Base-by-base conservation (phyloP, 2,329 filamentous ascomycete species). In the Pseudopithomyces chartarum region DNA sequence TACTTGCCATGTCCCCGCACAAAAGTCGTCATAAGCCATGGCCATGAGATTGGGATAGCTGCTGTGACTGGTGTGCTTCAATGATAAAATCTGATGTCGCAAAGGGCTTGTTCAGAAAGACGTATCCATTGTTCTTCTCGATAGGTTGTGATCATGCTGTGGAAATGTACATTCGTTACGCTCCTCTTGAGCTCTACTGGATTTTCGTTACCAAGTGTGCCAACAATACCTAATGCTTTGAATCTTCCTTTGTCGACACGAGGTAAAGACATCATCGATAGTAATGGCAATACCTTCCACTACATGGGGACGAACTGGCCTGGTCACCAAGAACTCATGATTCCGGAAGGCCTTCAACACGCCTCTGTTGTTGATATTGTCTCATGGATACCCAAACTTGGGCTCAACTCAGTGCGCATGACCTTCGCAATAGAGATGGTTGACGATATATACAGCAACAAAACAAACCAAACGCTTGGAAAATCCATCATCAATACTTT, bases 361-460 rank as follows among this genome's bases (percentile, higher is more conserved):
- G 81, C 82, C 34, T 87, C 85, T 0, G 78, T 88, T 46, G 74
- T 78, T 36, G 74, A 71, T 7, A 82, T 88, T 34, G 81, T 87
- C 0, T 71, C 79, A 3, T 82, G 82, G 71, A 80, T 87, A 64
- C 86, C 85, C 64, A 80, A 80, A 56, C 66, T 87, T 0, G 85
- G 85, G 15, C 84, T 89, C 78, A 89, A 89, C 64, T 81, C 84
- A 1, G 82, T 88, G 23, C 84, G 86, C 1, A 73, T 89, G 40
- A 87, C 85, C 0, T 89, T 82, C 53, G 85, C 86, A 2, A 88
- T 84, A 55, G 81, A 89, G 66, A 84, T 88, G 82, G 76, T 89
- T 50, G 86, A 88, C 60, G 71, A 74, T 32, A 66, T 70, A 13
- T 60, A 67, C 40, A 63, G 56, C 55, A 72, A 72, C 36, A 73